Evolutionary conservation across 2,329 filamentous ascomycete species (phyloP).

Genomic region (Exophiala oligosperma): DNA sequence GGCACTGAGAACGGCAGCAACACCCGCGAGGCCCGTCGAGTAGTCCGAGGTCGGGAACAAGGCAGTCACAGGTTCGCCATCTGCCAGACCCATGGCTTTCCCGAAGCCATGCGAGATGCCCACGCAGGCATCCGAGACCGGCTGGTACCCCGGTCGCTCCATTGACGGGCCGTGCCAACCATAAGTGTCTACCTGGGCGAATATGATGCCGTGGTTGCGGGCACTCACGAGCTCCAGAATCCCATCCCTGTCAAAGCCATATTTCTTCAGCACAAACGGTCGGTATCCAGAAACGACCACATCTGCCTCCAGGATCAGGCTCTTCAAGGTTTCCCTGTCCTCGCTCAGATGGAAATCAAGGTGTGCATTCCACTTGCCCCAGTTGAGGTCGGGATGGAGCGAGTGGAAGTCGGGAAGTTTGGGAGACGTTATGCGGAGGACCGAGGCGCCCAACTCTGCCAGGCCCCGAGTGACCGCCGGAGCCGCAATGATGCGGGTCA

Average conservation of each 20-base stretch:
- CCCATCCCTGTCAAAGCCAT: constrained; percentile 57
- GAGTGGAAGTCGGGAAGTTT: constrained; percentile 43
- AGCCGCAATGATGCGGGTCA: constrained; percentile 46
- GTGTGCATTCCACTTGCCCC: constrained; percentile 67
- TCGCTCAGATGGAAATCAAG: constrained; percentile 48
- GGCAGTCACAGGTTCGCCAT: constrained; percentile 39
- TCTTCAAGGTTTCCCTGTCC: constrained; percentile 41
- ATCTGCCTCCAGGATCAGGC: constrained; percentile 50
- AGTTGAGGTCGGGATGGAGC: constrained; percentile 73
- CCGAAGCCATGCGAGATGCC: constrained; percentile 40
- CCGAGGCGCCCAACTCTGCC: constrained; percentile 47
- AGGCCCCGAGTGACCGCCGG: constrained; percentile 43
- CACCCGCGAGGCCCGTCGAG: constrained; percentile 70
- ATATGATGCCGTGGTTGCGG: constrained; percentile 47
- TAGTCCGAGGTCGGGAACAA: constrained; percentile 61
- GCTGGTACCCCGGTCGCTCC: constrained; percentile 51
- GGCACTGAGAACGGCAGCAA: constrained; percentile 65
- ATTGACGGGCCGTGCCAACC: constrained; percentile 48
- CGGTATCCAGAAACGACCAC: constrained; percentile 57
- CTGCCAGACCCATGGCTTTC: constrained; percentile 35
- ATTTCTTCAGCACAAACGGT: constrained; percentile 49
- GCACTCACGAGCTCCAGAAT: constrained; percentile 36
- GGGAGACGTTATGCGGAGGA: constrained; percentile 47
- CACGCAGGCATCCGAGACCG: constrained; percentile 47
- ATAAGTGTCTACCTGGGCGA: constrained; percentile 53